Percentiles rank a stretch among this genome's conserved stretches.
phyloP scores from a whole-genome alignment of 2,329 filamentous ascomycete species.

The Neocatenulostroma microsporum region DNA sequence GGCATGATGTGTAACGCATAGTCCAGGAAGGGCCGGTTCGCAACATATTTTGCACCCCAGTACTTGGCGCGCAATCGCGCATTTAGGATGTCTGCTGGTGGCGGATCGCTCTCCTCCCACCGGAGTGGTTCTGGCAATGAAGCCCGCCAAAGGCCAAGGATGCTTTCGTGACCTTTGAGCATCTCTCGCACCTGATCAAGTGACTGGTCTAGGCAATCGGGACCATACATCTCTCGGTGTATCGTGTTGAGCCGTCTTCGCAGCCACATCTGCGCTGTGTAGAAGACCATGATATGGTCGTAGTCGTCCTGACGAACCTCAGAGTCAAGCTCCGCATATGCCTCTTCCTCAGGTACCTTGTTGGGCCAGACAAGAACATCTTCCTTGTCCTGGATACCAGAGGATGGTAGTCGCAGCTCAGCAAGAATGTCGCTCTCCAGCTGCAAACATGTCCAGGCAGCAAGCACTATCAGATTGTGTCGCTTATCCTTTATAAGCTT shows the following conservation, averaged over 20 bases:
- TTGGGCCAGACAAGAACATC: conserved; percentile 60
- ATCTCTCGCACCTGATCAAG: conserved; percentile 21
- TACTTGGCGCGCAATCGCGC: conserved; percentile 88
- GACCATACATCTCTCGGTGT: conserved; percentile 48
- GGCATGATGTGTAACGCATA: conserved; percentile 48
- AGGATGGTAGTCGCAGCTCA: conserved; percentile 60
- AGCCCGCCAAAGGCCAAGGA: conserved; percentile 47
- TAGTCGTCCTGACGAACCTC: conserved; percentile 12
- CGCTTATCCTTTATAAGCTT: conserved; percentile 26
- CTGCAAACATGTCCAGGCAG: conserved; percentile 91
- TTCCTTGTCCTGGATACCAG: conserved; percentile 52
- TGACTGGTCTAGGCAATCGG: conserved; percentile 18
- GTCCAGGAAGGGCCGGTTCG: conserved; percentile 69
- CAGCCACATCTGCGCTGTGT: conserved; percentile 54
- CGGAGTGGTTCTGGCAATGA: conserved; percentile 46
- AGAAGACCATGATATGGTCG: conserved; percentile 47
- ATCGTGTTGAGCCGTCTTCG: conserved; percentile 50
- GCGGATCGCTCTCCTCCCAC: conserved; percentile 61
- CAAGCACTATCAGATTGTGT: conserved; percentile 46
- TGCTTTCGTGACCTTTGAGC: conserved; percentile 26
- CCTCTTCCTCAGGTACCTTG: conserved; percentile 36
- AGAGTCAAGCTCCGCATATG: conserved; percentile 19
- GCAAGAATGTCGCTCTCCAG: conserved; percentile 92
- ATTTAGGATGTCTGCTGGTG: conserved; percentile 66
- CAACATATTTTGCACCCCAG: conserved; percentile 85